Percentiles rank a stretch among this genome's conserved stretches.
phyloP scores from a whole-genome alignment of 2,329 filamentous ascomycete species.

The Colletotrichum godetiae region DNA sequence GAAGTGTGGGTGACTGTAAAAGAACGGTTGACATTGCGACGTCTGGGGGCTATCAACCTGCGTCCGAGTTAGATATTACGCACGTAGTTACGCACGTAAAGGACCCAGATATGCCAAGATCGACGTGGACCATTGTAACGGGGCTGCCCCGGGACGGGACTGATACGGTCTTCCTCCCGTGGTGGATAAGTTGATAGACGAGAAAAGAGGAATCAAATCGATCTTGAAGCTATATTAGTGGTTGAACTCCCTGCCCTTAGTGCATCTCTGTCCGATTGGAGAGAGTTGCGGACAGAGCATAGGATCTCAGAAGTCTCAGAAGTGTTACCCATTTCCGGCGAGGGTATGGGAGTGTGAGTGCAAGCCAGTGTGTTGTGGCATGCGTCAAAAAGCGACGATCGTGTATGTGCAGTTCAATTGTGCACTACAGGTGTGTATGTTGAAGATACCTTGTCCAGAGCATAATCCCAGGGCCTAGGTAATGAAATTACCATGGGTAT shows the following conservation, averaged over 20 bases:
- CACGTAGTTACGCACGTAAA: constrained; percentile 24
- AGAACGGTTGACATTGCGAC: neutral
- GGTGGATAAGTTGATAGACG: constrained; percentile 8
- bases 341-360: neutral
- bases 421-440: neutral
- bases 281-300: neutral
- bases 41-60: constrained; percentile 19
- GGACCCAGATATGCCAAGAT: neutral
- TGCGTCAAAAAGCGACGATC: neutral
- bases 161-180: constrained; percentile 5
- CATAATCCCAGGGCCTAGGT: neutral
- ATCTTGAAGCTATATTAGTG: neutral
- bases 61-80: neutral
- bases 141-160: constrained; percentile 16
- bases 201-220: constrained; percentile 28
- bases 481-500: neutral
- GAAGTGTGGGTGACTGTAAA: neutral
- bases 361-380: neutral
- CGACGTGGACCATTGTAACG: constrained; percentile 17
- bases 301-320: neutral
- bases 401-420: neutral
- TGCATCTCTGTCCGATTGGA: neutral
- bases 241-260: neutral
- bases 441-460: neutral
- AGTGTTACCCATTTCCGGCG: neutral